Percentiles rank a stretch among this genome's conserved stretches.
Conservation (phyloP, 768 basidiomycete species). For the Nevesoporus exiguus region DNA sequence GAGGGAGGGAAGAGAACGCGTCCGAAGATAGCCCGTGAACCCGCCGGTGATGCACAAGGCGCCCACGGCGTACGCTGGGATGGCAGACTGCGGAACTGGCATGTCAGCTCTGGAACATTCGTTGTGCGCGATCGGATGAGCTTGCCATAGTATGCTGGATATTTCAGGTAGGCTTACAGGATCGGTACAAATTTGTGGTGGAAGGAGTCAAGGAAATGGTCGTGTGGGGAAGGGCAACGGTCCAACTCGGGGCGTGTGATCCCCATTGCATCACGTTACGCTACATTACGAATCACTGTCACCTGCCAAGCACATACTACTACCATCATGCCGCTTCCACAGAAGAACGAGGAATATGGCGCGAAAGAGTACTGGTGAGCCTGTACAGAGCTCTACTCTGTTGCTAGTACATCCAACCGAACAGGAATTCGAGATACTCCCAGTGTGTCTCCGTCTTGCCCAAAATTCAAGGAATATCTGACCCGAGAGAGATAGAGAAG, state of each 20-base stretch:
- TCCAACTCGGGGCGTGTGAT: constrained; percentile 18
- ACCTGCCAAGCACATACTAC: too few relatives aligned
- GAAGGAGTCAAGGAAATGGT: background rate
- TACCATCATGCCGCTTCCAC: constrained; percentile 46
- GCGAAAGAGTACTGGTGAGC: constrained; percentile 67
- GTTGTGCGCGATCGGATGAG: constrained; percentile 6
- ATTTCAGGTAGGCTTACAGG: constrained; percentile 22
- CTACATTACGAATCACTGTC: constrained; percentile 2
- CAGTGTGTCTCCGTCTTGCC: constrained; percentile 40
- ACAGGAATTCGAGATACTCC: constrained; percentile 68
- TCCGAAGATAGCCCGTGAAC: constrained; percentile 64
- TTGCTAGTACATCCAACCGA: constrained; percentile 1
- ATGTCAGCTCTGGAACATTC: constrained; percentile 19
- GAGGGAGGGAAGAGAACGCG: constrained; percentile 76
- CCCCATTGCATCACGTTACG: background rate
- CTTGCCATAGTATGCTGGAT: constrained; percentile 27
- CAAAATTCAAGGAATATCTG: background rate
- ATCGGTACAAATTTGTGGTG: background rate
- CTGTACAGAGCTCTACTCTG: background rate
- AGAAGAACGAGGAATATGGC: constrained; percentile 66
- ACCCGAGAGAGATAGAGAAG: constrained; percentile 42
- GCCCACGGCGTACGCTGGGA: constrained; percentile 78
- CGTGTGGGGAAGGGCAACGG: background rate
- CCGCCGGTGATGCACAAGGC: constrained; percentile 75
- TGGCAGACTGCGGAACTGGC: constrained; percentile 57